Evolutionary conservation across 2,329 filamentous ascomycete species (phyloP).

Genomic region (Microcera coccophila): DNA sequence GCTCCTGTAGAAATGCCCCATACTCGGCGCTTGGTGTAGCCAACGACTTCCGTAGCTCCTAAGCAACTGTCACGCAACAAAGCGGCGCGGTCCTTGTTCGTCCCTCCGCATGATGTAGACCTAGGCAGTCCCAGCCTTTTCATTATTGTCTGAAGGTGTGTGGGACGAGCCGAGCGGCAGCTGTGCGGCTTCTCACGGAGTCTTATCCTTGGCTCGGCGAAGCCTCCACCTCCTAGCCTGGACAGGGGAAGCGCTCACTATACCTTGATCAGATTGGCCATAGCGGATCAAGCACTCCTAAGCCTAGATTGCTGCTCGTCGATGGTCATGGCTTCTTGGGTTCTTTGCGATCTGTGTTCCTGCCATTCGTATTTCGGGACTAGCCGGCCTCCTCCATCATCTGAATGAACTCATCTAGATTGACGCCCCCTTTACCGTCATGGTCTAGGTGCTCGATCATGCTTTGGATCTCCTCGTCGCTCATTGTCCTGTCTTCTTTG

Average conservation of each 20-base stretch:
- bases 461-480: constrained; percentile 85
- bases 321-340: constrained; percentile 3
- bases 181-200: no score
- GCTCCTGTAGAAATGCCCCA: no score
- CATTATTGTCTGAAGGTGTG: no score
- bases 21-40: no score
- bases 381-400: constrained; percentile 50
- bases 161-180: no score
- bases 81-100: no score
- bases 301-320: constrained; percentile 1
- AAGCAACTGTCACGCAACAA: no score
- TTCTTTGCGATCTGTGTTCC: constrained; percentile 3
- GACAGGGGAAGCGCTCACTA: not conserved
- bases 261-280: not conserved
- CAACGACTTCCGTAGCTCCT: no score
- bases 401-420: constrained; percentile 65
- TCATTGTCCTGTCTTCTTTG: constrained; percentile 72
- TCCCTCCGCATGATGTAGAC: no score
- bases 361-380: constrained; percentile 4
- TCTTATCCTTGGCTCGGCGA: not conserved
- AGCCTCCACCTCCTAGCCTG: not conserved
- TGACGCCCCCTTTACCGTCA: constrained; percentile 79
- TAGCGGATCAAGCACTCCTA: not conserved
- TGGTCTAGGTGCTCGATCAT: constrained; percentile 99
- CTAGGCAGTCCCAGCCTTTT: no score